Base-by-base conservation (phyloP, 768 basidiomycete species). In the Russula virescens region DNA sequence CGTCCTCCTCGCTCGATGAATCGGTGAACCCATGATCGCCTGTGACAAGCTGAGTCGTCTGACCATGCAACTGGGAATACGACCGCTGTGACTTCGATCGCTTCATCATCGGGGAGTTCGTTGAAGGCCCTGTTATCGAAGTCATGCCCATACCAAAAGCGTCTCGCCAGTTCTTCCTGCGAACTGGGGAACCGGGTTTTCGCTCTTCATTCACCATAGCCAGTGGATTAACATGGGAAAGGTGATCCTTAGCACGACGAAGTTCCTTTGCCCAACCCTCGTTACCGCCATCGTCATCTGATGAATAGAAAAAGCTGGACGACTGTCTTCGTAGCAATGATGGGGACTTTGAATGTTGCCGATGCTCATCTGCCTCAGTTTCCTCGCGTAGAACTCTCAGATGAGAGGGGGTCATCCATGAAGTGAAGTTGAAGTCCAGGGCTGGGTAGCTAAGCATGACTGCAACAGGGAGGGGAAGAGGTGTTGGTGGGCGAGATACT, bases 361-460 rank as follows among this genome's bases (percentile, higher is more conserved):
- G 57, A 31, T 55, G 50, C 59, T 68, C 67, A 42, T 68, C 67
- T 1, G 65, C 65, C 55, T 68, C 67, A 1, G 67, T 68, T 55
- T 98, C 95, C 3, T 88, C 83, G 57, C 89, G 83, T 16, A 98
- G 78, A 31, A 96, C 88, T 5, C 84, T 86, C 60, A 98, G 79
- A 72, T 98, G 86, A 21, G 82, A 82, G 10, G 86, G 85, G 0
- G 89, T 82, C 92, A 94, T 94, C 96, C 96, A 98, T 23, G 94
- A 96, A 0, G 93, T 94, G 70, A 96, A 98, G 73, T 98, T 98
- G 78, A 99, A 98, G 73, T 98, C 95, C 49, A 98, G 81, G 26
- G 89, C 90, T 0, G 95, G 84, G 73, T 98, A 99, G 67, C 85
- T 92, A 58, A 96, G 82, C 31, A 97, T 86, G 61, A 98, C 79